These are phyloP conservation scores for Glonium stellatum DNA, from an alignment of 495 filamentous ascomycete genomes.

Conservation along the genomic window DNA sequence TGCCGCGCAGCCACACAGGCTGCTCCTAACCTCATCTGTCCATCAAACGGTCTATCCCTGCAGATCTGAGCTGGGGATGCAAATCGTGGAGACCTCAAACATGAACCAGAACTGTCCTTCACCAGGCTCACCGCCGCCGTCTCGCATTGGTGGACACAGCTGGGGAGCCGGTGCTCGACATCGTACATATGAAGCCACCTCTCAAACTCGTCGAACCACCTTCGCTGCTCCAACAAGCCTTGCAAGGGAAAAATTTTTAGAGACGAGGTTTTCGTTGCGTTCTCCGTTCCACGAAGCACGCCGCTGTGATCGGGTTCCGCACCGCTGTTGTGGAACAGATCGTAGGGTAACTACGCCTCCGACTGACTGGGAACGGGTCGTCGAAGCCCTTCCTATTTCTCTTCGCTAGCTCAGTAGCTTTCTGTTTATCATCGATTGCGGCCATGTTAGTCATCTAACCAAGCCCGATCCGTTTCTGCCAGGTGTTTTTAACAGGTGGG, in stretches of 20 bases:
- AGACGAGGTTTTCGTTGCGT: background rate
- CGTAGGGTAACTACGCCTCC: background rate
- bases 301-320: conserved; percentile 14
- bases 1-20: background rate
- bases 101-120: background rate
- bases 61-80: background rate
- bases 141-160: background rate
- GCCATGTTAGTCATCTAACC: background rate
- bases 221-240: background rate
- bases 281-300: conserved; percentile 5
- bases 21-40: background rate
- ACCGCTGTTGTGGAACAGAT: conserved; percentile 6
- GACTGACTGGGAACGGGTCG: conserved; percentile 6
- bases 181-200: background rate
- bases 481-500: background rate
- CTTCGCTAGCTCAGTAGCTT: background rate
- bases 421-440: background rate
- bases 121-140: background rate
- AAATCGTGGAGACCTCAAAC: background rate
- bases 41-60: background rate
- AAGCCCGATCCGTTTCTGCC: background rate
- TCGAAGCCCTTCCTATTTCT: background rate
- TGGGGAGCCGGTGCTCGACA: background rate
- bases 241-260: background rate
- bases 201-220: background rate